Base-by-base conservation (phyloP, 2,329 filamentous ascomycete species). In the Penicillium sp. region DNA sequence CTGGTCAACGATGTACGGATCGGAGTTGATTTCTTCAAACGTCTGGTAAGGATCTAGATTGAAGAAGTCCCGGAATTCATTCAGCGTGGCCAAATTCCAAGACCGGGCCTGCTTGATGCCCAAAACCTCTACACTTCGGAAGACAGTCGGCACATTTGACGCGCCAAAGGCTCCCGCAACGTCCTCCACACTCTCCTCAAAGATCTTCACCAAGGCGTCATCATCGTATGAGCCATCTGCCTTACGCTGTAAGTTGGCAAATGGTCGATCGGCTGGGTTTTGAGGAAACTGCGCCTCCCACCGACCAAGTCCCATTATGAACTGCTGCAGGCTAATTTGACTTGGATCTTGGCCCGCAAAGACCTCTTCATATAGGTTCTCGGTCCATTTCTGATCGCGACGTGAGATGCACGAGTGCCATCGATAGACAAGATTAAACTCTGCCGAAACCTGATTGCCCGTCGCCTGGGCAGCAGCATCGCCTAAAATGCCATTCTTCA, bases 351-450 rank as follows among this genome's bases (percentile, higher is more conserved):
- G 80, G 33, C 76, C 75, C 48, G 88, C 80, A 1, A 87, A 63
- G 28, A n/a, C n/a, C n/a, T 78, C 67, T 1, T 69, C 62, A 57
- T 86, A 88, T 45, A 86, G 75, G 9, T 83, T 72, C 52, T 88
- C 76, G 15, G 87, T 84, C 87, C 87, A 94, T 50, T 81, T 75
- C 57, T 93, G 87, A 55, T 94, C 88, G 48, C 79, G 81, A 41
- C 80, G 77, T 23, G 76, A 78, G 53, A 93, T 86, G 52, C 84
- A 82, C 3, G 86, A 87, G 69, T 94, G 87, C 87, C 87, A 94
- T 48, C 87, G 77, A 63, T 94, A 94, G 51, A 86, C 84, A 7
- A 94, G 74, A 59, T 93, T 94, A 73, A 94, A 94, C 68, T 94
- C 88, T 3, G 84, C 86, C 0, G 86, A 91, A 4, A 90, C 86